phyloP scores from a whole-genome alignment of 1,139 yeast genomes.

The Pichia sp. region DNA sequence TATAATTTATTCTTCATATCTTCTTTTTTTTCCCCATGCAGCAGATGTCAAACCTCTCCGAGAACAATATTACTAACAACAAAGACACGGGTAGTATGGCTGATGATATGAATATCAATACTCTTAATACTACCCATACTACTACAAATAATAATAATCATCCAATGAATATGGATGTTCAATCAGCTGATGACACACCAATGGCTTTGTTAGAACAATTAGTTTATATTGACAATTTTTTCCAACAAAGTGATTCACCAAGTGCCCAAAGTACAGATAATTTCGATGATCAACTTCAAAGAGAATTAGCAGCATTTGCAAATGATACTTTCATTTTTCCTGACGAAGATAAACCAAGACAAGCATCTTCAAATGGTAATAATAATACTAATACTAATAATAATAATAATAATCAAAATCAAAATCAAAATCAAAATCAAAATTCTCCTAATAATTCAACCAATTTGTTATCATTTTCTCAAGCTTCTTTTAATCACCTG shows the following conservation, averaged over 20 bases:
- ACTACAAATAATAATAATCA: no score
- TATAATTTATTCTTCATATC: no score
- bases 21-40: no score
- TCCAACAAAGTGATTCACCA: constrained; percentile 37
- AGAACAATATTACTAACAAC: no score
- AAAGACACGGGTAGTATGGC: no score
- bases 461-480: constrained; percentile 11
- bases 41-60: no score
- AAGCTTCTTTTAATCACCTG: constrained; percentile 17
- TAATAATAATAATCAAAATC: constrained; percentile 4
- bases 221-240: constrained; percentile 68
- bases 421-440: background rate
- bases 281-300: constrained; percentile 61
- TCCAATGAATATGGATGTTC: background rate
- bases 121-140: no score
- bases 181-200: constrained; percentile 41
- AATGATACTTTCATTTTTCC: constrained; percentile 73
- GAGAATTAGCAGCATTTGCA: constrained; percentile 74
- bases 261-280: constrained; percentile 15
- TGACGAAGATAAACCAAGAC: constrained; percentile 61
- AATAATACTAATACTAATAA: constrained; percentile 8
- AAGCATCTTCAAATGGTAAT: constrained; percentile 6
- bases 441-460: background rate
- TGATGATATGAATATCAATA: no score
- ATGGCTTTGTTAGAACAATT: constrained; percentile 67